These are phyloP conservation scores for Dryas integrifolia DNA, from an alignment of 331 rosid genomes.

Conservation along the genomic window DNA sequence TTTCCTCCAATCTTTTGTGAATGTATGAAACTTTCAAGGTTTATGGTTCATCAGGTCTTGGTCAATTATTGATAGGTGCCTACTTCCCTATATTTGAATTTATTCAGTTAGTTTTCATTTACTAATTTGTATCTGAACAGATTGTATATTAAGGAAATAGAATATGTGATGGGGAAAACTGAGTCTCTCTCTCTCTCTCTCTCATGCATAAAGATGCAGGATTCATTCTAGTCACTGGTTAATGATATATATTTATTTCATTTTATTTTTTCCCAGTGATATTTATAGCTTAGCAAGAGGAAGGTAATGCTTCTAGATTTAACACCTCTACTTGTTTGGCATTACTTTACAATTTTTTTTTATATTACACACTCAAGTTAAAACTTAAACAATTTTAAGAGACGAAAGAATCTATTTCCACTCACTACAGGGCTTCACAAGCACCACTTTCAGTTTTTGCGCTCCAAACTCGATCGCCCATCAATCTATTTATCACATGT, in stretches of 20 bases:
- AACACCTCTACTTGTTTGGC: no score
- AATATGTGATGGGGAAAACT: background rate
- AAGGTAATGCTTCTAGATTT: no score
- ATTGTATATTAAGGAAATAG: background rate
- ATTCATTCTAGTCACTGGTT: background rate
- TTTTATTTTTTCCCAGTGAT: background rate
- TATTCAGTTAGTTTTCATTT: background rate
- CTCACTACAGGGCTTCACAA: no score
- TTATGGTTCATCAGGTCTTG: background rate
- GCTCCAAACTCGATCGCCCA: no score
- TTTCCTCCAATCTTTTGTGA: background rate
- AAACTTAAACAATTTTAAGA: no score
- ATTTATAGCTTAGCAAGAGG: background rate
- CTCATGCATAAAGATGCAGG: background rate
- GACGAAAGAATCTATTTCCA: no score
- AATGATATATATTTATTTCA: no score
- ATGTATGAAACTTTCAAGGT: conserved; percentile 7
- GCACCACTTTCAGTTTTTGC: no score
- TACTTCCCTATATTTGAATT: background rate
- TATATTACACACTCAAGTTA: no score
- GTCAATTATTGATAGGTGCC: conserved; percentile 3
- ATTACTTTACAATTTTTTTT: no score
- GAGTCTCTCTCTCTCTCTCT: background rate
- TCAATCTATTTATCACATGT: no score
- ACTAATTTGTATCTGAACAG: conserved; percentile 3